Base-by-base conservation (phyloP, 768 basidiomycete species). In the Boletus huronensis region DNA sequence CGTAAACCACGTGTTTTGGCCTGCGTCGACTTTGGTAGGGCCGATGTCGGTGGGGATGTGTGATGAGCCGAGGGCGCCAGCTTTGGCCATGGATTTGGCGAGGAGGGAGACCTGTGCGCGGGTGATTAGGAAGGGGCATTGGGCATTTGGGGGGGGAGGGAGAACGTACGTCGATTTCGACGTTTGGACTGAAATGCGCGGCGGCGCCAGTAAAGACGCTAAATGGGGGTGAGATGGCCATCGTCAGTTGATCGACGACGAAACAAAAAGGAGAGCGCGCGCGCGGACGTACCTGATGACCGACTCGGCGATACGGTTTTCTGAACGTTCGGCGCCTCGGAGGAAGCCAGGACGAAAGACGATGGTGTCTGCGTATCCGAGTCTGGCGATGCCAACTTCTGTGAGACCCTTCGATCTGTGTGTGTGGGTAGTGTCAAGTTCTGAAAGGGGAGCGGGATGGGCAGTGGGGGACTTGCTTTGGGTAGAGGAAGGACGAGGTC, bases 371-470 rank as follows among this genome's bases (percentile, higher is more conserved):
- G 72, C 64, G 65, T 91, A 92, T 10, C 87, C 88, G 6, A 91
- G 70, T 4, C 69, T 70, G 0, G 88, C 85, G 19, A 93, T 74
- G 0, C 72, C 85, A 43, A 79, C 72, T 66, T 92, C 91, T 0
- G 90, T 92, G 29, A 83, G 70, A 16, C 87, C 90, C 69, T 91
- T 90, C 61, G 81, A 84, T 77, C 85, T 88, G 48, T 40, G 25
- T 3, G 17, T 0, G n/a, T n/a, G n/a, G n/a, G n/a, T n/a, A n/a
- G n/a, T n/a, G n/a, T n/a, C n/a, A n/a, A n/a, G n/a, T n/a, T n/a
- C n/a, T n/a, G n/a, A n/a, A 7, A 8, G 0, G 16, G 53, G 13
- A 21, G 29, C 7, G 21, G 16, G 35, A 17, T 19, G 43, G 41
- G 7, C 0, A 10, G 25, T 17, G n/a, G 28, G 6, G 8, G 35